Base-by-base conservation (phyloP, 371 early-diverging fungal species). In the Mortierella polycephala region DNA sequence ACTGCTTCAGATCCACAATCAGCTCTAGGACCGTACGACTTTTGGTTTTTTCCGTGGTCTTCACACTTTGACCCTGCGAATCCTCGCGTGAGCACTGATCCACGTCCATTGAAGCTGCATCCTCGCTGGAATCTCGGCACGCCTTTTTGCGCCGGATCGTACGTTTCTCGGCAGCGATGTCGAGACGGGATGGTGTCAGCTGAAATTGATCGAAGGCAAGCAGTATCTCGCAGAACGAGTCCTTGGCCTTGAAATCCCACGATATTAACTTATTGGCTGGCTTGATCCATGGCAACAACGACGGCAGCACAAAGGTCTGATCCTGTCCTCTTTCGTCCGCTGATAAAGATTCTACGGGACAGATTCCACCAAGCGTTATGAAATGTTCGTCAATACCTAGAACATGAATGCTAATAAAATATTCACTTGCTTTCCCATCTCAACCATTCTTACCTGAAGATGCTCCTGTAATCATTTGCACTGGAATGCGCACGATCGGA, bases 1-100 rank as follows among this genome's bases (percentile, higher is more conserved):
- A 86, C 14, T 81, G 74, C 60, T 83, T 83, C 23, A 86, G 64
- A 64, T 86, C 86, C 1, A 83, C 74, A 6, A 84, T 59, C 23
- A 80, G 40, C 21, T 83, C 70, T 45, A 85, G 44, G 9, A 82
- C 62, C 1, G 81, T 74, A 13, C 74, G 70, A 16, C 47, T 69
- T 51, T 63, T 77, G 47, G 62, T 42, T 14, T 47, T 62, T 21
- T 63, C 57, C 1, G 46, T 50, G 8, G 46, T 23, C 49, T 44
- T 18, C 45, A 41, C 42, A 47, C 44, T 40, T 67, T 74, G 42
- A 52, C 71, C 9, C 40, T 60, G 12, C 46, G 64, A 8, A 54
- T 51, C 41, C 67, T 64, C 49, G 10, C n/a, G 20, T 30, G 1
- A 51, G 13, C 50, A 44, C 45, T 45, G 41, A 52, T 60, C 64